A percentile compares a stretch with the other conserved stretches of the same genome.
phyloP scores from a whole-genome alignment of 495 filamentous ascomycete genomes.

The Penicillium fimorum region DNA sequence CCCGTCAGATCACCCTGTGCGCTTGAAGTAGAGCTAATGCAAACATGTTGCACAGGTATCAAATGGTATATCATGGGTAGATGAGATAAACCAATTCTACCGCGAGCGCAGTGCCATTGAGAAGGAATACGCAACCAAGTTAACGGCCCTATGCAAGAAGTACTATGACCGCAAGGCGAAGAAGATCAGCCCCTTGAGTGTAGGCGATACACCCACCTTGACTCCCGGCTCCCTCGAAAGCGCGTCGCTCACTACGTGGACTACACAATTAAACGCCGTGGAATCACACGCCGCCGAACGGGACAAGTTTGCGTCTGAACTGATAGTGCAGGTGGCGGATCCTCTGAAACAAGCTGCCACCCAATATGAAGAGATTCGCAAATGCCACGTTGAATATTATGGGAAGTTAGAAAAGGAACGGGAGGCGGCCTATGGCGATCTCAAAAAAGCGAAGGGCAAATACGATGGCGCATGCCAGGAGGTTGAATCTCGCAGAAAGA shows the following conservation, averaged over 20 bases:
- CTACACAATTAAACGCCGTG: slow-evolving; percentile 83
- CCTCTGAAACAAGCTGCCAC: slow-evolving; percentile 68
- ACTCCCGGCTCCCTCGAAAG: slow-evolving; percentile 95
- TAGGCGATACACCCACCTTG: slow-evolving; percentile 89
- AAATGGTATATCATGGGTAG: slow-evolving; percentile 88
- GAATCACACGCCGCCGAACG: slow-evolving; percentile 88
- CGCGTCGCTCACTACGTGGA: slow-evolving; percentile 95
- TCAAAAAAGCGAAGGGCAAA: slow-evolving; percentile 87
- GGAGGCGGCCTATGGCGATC: slow-evolving; percentile 75
- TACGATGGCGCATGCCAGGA: slow-evolving; percentile 94
- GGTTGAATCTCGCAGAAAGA: slow-evolving; percentile 91
- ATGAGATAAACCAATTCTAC: slow-evolving; percentile 96
- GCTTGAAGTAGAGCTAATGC: slow-evolving; percentile 29
- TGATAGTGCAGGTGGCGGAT: slow-evolving; percentile 77
- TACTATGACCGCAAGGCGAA: slow-evolving; percentile 95
- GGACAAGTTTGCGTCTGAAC: slow-evolving; percentile 73
- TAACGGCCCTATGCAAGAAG: slow-evolving; percentile 84
- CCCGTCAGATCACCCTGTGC: slow-evolving; percentile 21
- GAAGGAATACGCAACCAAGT: slow-evolving; percentile 90
- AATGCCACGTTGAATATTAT: slow-evolving; percentile 85
- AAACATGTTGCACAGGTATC: slow-evolving; percentile 54
- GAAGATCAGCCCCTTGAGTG: slow-evolving; percentile 84
- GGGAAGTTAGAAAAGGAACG: slow-evolving; percentile 85
- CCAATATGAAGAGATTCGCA: slow-evolving; percentile 89
- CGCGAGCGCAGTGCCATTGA: slow-evolving; percentile 90